These are phyloP conservation scores for Sphenostylis stenocarpa DNA, from an alignment of 306 rosid genomes.

Conservation along the genomic window DNA sequence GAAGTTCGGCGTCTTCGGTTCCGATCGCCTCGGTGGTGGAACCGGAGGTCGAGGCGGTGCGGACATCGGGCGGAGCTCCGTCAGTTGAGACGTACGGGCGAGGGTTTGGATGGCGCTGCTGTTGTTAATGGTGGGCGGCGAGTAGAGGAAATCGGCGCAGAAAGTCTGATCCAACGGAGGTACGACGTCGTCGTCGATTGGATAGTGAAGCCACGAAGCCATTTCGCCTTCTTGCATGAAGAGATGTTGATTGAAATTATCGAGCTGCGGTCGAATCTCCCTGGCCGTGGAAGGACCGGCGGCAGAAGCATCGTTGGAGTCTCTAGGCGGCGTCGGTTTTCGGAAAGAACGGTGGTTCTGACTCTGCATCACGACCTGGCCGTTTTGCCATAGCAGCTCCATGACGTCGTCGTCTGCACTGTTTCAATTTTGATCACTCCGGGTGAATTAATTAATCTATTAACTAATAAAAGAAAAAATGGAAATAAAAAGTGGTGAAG, in stretches of 20 bases:
- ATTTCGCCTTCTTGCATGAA: slow-evolving; percentile 86
- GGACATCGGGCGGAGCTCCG: slow-evolving; percentile 34
- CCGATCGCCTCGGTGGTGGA: slow-evolving; percentile 41
- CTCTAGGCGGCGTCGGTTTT: slow-evolving; percentile 30
- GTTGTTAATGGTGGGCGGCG: slow-evolving; percentile 24
- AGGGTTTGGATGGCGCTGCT: slow-evolving; percentile 27
- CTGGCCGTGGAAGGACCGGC: slow-evolving; percentile 32
- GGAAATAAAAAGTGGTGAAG: neutral
- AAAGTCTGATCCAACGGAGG: slow-evolving; percentile 55
- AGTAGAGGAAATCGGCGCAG: slow-evolving; percentile 53
- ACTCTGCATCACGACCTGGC: slow-evolving; percentile 65
- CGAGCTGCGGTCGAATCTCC: slow-evolving; percentile 39
- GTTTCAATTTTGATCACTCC: slow-evolving; percentile 14
- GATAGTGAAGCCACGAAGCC: slow-evolving; percentile 80
- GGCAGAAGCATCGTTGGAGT: slow-evolving; percentile 22
- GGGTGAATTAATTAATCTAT: neutral
- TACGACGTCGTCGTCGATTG: slow-evolving; percentile 55
- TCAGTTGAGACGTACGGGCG: neutral
- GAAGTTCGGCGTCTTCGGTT: slow-evolving; percentile 44
- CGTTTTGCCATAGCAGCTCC: slow-evolving; percentile 85
- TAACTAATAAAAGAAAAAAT: neutral
- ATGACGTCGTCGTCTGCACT: slow-evolving; percentile 69
- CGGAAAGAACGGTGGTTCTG: slow-evolving; percentile 54
- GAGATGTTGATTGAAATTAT: slow-evolving; percentile 39
- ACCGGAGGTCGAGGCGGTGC: slow-evolving; percentile 46